A percentile compares a stretch with the other conserved stretches of the same genome.
These are phyloP conservation scores for Myrica gale DNA, from an alignment of 306 rosid genomes.

Conservation along the genomic window DNA sequence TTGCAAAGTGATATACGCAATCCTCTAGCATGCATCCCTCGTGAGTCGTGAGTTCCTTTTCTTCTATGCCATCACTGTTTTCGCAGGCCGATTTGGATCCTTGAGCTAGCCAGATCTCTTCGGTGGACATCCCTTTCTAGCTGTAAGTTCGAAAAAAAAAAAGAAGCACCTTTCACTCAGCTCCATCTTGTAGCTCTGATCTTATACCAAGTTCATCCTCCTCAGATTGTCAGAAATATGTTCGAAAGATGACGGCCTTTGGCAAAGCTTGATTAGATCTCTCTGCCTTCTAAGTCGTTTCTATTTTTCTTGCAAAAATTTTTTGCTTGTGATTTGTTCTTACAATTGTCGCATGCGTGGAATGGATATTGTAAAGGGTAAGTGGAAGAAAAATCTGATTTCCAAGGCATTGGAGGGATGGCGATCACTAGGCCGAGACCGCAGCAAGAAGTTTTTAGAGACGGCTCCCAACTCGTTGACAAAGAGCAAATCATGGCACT, in stretches of 20 bases:
- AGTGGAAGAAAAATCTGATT: conserved; percentile 32
- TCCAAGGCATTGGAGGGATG: conserved; percentile 41
- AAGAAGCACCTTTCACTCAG: not conserved
- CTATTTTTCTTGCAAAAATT: not conserved
- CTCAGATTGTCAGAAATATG: not conserved
- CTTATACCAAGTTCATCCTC: not conserved
- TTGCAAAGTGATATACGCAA: too few relatives aligned
- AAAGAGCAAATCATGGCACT: conserved; percentile 15
- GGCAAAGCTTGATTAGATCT: not conserved
- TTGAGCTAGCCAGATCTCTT: too few relatives aligned
- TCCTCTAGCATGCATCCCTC: too few relatives aligned
- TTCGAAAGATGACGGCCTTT: not conserved
- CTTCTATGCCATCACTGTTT: too few relatives aligned
- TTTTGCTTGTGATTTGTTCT: too few relatives aligned
- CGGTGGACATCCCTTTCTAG: too few relatives aligned
- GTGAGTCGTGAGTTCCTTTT: too few relatives aligned
- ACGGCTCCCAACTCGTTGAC: not conserved
- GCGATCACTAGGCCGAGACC: conserved; percentile 15
- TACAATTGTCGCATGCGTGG: too few relatives aligned
- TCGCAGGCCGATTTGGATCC: too few relatives aligned
- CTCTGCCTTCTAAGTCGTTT: not conserved
- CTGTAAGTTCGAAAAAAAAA: too few relatives aligned
- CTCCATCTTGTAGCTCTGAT: not conserved
- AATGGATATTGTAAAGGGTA: conserved; percentile 37
- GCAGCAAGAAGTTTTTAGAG: not conserved